phyloP scores from a whole-genome alignment of 257 asterid genomes.

The Euphrasia confusa region DNA sequence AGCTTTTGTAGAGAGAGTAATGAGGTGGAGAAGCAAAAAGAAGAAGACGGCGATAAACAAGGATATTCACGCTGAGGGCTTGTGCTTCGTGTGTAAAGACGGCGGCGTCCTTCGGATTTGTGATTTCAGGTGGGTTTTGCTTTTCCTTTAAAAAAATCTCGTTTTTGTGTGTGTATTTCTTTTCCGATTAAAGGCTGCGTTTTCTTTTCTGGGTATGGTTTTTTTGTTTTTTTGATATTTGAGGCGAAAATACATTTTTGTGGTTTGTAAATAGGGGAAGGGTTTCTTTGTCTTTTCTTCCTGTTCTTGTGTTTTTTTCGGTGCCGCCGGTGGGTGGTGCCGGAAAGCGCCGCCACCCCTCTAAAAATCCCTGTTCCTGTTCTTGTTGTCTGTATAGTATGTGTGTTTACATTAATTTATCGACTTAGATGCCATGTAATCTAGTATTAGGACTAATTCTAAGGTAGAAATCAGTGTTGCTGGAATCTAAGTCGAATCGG shows the following conservation, averaged over 20 bases:
- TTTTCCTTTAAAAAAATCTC: not conserved
- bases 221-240: not conserved
- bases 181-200: too few relatives aligned
- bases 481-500: too few relatives aligned
- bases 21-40: constrained; percentile 35
- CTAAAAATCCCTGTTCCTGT: not conserved
- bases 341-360: not conserved
- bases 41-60: constrained; percentile 26
- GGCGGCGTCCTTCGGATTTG: constrained; percentile 69
- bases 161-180: not conserved
- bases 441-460: too few relatives aligned
- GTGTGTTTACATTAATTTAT: too few relatives aligned
- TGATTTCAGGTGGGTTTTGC: constrained; percentile 45
- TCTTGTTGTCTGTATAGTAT: too few relatives aligned
- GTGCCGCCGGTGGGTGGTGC: too few relatives aligned
- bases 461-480: not conserved
- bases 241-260: not conserved
- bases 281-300: not conserved
- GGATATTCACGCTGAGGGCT: constrained; percentile 51
- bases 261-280: not conserved
- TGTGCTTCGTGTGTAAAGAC: constrained; percentile 83
- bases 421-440: not conserved
- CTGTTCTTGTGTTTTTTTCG: not conserved
- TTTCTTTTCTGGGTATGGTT: not conserved
- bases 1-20: not conserved